phyloP scores from a whole-genome alignment of 192 early-diverging fungal genomes.

The Cladochytrium replicatum region DNA sequence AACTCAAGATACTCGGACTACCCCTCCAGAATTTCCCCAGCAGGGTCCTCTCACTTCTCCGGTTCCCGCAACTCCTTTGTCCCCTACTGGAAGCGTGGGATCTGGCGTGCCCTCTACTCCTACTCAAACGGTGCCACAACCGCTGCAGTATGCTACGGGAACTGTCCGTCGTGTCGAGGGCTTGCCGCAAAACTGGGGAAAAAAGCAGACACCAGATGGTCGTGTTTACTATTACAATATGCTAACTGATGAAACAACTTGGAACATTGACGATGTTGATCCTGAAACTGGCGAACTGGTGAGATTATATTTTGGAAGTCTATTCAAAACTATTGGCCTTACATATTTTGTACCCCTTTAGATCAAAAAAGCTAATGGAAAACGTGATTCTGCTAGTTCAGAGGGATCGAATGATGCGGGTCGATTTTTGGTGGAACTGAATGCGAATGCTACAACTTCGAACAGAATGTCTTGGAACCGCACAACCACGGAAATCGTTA shows the following conservation, averaged over 20 bases:
- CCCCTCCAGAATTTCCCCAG: slow-evolving; percentile 31
- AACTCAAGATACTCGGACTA: slow-evolving; percentile 43
- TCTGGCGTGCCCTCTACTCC: no score
- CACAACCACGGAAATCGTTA: slow-evolving; percentile 29
- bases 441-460: no score
- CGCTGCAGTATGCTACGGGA: no score
- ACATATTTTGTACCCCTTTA: no score
- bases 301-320: slow-evolving; percentile 18
- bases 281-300: slow-evolving; percentile 31
- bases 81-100: no score
- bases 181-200: slow-evolving; percentile 54
- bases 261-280: slow-evolving; percentile 39
- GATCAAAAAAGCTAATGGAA: no score
- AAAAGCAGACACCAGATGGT: slow-evolving; percentile 45
- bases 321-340: no score
- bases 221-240: slow-evolving; percentile 58
- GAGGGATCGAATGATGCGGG: neutral
- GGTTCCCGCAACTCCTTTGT: no score
- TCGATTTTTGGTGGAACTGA: no score
- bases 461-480: slow-evolving; percentile 24
- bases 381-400: no score
- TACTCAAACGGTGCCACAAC: neutral
- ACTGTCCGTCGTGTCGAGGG: no score
- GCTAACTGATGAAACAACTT: slow-evolving; percentile 54
- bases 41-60: neutral